Evolutionary conservation across 164 flowering plant genomes (phyloP).

Genomic region (Vitis amurensis): DNA sequence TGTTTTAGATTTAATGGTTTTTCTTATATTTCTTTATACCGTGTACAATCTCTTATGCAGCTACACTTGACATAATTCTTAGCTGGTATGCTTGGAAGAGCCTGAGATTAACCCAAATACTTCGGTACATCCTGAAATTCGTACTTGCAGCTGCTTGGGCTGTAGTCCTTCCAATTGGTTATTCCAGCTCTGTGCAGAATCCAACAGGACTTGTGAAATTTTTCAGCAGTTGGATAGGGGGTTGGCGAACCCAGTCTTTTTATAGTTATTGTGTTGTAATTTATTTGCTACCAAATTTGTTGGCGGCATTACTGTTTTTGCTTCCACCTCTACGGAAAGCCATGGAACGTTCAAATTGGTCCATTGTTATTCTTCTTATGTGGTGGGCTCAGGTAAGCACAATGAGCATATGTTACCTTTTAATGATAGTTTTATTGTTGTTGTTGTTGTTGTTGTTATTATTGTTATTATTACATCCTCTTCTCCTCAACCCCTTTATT

Average conservation of each 20-base stretch:
- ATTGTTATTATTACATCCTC: slow-evolving; percentile 1
- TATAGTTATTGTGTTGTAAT: slow-evolving; percentile 68
- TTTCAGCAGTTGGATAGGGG: slow-evolving; percentile 61
- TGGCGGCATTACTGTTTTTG: slow-evolving; percentile 72
- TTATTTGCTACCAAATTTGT: slow-evolving; percentile 75
- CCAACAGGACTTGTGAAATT: slow-evolving; percentile 78
- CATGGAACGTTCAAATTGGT: slow-evolving; percentile 87
- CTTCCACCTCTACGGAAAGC: slow-evolving; percentile 72
- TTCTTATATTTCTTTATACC: slow-evolving; percentile 6
- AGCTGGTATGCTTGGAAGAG: slow-evolving; percentile 87
- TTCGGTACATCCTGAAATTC: slow-evolving; percentile 84
- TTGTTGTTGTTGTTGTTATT: neutral
- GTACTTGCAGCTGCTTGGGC: slow-evolving; percentile 83
- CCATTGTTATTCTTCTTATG: slow-evolving; percentile 58
- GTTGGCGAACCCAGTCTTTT: slow-evolving; percentile 66
- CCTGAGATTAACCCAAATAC: slow-evolving; percentile 69
- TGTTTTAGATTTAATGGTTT: neutral
- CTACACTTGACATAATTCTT: slow-evolving; percentile 81
- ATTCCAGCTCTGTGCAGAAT: slow-evolving; percentile 66
- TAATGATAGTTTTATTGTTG: neutral
- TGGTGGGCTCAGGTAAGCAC: slow-evolving; percentile 98
- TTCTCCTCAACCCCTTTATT: neutral
- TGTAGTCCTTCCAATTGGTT: slow-evolving; percentile 78
- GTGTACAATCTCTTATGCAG: slow-evolving; percentile 46
- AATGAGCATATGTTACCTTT: slow-evolving; percentile 3